Evolutionary conservation across 768 basidiomycete genomes (phyloP).

Genomic region (Lentinus brumalis): DNA sequence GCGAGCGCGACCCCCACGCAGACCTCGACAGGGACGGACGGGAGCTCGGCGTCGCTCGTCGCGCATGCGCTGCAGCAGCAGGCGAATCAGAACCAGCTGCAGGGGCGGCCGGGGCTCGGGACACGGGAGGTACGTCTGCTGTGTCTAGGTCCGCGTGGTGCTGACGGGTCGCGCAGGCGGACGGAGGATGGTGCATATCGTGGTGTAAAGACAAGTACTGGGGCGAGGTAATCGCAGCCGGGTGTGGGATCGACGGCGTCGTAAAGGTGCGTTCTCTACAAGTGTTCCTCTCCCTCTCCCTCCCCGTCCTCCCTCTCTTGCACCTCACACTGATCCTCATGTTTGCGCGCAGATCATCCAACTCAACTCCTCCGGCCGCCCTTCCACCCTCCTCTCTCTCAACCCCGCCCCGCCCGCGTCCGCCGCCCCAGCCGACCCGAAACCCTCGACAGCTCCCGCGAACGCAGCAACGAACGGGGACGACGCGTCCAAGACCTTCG

Average conservation of each 20-base stretch:
- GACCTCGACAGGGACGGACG: slow-evolving; percentile 51
- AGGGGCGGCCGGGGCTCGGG: slow-evolving; percentile 46
- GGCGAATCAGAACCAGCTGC: slow-evolving; percentile 32
- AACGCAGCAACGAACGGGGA: slow-evolving; percentile 26
- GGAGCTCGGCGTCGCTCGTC: slow-evolving; percentile 54
- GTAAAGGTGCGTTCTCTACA: slow-evolving; percentile 61
- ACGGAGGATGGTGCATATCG: slow-evolving; percentile 90
- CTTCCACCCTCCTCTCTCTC: slow-evolving; percentile 61
- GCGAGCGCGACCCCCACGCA: slow-evolving; percentile 76
- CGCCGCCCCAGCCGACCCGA: slow-evolving; percentile 11
- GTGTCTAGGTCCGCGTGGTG: too few species aligned
- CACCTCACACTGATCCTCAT: too few species aligned
- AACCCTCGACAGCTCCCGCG: too few species aligned
- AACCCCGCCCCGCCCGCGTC: slow-evolving; percentile 46
- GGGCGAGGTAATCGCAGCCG: slow-evolving; percentile 87
- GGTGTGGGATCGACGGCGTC: slow-evolving; percentile 68
- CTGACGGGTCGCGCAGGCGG: slow-evolving; percentile 45
- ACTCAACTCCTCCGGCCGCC: slow-evolving; percentile 67
- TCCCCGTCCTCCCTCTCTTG: too few species aligned
- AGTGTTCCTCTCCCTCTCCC: neutral
- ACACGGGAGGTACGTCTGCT: slow-evolving; percentile 59
- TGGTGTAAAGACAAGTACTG: slow-evolving; percentile 98
- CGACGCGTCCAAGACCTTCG: slow-evolving; percentile 45
- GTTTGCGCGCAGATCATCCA: slow-evolving; percentile 66
- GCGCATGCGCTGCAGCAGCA: slow-evolving; percentile 65